Percentiles rank a stretch among this genome's conserved stretches.
phyloP scores from a whole-genome alignment of 345 rosid species.

The Moringa oleifera region DNA sequence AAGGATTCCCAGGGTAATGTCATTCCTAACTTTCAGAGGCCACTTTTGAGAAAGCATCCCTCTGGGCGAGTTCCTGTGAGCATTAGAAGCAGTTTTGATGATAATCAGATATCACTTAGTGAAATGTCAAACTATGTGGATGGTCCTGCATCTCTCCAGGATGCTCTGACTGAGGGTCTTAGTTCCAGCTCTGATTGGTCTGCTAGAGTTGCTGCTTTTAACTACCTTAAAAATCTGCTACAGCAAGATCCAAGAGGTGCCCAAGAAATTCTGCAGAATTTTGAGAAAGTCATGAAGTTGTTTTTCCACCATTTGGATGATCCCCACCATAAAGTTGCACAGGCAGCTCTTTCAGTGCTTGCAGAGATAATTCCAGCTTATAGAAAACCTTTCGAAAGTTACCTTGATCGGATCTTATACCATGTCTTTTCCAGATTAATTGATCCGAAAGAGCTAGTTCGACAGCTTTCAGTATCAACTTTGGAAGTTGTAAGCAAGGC shows the following conservation, averaged over 20 bases:
- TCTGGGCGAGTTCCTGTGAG: constrained; percentile 74
- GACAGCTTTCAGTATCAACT: constrained; percentile 89
- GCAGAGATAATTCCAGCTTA: constrained; percentile 92
- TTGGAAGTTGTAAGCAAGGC: constrained; percentile 91
- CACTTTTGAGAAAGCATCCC: constrained; percentile 79
- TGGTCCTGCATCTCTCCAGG: constrained; percentile 81
- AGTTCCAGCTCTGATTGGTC: constrained; percentile 92
- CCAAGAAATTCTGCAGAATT: constrained; percentile 88
- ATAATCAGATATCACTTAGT: constrained; percentile 70
- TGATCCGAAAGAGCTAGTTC: constrained; percentile 95
- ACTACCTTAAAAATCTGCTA: constrained; percentile 71
- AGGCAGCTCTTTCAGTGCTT: constrained; percentile 94
- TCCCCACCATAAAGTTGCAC: constrained; percentile 99
- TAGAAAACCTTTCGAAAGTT: constrained; percentile 96
- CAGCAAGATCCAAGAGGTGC: constrained; percentile 92
- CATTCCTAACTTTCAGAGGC: constrained; percentile 96
- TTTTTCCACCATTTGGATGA: constrained; percentile 97
- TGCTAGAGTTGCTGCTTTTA: constrained; percentile 95
- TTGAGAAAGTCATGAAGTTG: constrained; percentile 98
- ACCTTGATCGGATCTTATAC: constrained; percentile 92
- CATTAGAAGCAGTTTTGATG: constrained; percentile 93
- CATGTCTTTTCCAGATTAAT: constrained; percentile 95
- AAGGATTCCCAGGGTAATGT: constrained; percentile 68
- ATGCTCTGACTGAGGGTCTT: constrained; percentile 88
- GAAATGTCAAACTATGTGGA: constrained; percentile 71